Conservation (phyloP, 1,284 basidiomycete genomes). For the Athelia sp. region DNA sequence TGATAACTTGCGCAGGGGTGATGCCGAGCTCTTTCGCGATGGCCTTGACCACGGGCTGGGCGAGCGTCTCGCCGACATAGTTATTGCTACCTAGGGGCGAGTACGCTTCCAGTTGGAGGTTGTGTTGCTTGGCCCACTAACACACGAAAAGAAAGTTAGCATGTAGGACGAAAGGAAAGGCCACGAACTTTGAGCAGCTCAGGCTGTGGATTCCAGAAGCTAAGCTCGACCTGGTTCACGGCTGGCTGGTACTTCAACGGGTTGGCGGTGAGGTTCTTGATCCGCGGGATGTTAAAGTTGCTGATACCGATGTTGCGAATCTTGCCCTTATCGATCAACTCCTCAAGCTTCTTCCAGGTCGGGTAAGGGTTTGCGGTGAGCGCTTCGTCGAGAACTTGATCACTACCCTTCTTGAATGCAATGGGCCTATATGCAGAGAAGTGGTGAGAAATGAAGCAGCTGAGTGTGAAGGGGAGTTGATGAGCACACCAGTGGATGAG, state of each 20-base stretch:
- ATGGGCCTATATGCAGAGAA: conserved; percentile 46
- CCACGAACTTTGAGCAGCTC: conserved; percentile 63
- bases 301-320: conserved; percentile 81
- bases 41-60: conserved; percentile 52
- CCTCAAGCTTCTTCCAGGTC: conserved; percentile 84
- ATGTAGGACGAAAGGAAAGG: no score
- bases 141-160: not conserved
- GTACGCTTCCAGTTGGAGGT: conserved; percentile 71
- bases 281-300: conserved; percentile 60
- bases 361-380: conserved; percentile 74
- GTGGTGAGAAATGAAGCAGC: not conserved
- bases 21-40: conserved; percentile 64
- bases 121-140: conserved; percentile 61
- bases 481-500: conserved; percentile 75
- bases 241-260: conserved; percentile 73
- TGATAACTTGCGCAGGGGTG: conserved; percentile 73
- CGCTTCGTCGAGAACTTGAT: conserved; percentile 45
- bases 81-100: conserved; percentile 70
- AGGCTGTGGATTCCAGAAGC: conserved; percentile 78
- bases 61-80: conserved; percentile 50
- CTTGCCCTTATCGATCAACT: conserved; percentile 73
- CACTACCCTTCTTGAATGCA: conserved; percentile 60
- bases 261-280: conserved; percentile 64
- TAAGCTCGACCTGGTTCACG: conserved; percentile 82
- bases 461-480: conserved; percentile 8